These are phyloP conservation scores for Trichoderma endophyticum DNA, from an alignment of 2,329 filamentous ascomycete species.

Conservation along the genomic window DNA sequence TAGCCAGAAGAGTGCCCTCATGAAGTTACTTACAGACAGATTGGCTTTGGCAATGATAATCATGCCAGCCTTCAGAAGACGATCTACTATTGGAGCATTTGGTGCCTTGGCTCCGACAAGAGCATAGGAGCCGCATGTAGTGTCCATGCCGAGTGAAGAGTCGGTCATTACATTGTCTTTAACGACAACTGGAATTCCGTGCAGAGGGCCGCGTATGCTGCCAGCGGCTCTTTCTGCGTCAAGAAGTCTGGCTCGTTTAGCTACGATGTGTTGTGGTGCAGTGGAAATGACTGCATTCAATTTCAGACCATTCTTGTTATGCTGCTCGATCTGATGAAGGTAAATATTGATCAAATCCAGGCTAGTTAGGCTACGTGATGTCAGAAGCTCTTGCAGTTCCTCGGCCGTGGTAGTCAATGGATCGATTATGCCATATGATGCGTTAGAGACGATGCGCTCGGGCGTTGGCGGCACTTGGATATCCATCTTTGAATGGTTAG, in stretches of 20 bases:
- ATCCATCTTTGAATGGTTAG: not conserved
- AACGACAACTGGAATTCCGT: not conserved
- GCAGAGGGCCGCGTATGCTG: not conserved
- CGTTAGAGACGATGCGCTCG: not conserved
- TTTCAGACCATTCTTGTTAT: not conserved
- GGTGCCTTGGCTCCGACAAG: not conserved
- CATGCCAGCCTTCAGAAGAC: not conserved
- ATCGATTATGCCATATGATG: not conserved
- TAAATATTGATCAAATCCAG: not conserved
- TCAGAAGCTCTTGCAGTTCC: not conserved
- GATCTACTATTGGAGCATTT: not conserved
- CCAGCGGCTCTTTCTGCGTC: not conserved
- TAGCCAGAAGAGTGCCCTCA: not conserved
- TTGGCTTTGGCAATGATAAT: not conserved
- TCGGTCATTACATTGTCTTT: not conserved
- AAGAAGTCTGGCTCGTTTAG: not conserved
- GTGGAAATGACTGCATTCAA: not conserved
- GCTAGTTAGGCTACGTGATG: not conserved
- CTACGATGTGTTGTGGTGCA: not conserved
- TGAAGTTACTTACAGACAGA: not conserved
- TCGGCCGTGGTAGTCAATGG: not conserved
- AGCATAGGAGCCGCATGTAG: not conserved
- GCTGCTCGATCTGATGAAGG: not conserved
- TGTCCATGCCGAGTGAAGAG: not conserved
- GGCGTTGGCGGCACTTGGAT: not conserved